phyloP scores from a whole-genome alignment of 2,329 filamentous ascomycete species.

The Stenocarpella maydis region DNA sequence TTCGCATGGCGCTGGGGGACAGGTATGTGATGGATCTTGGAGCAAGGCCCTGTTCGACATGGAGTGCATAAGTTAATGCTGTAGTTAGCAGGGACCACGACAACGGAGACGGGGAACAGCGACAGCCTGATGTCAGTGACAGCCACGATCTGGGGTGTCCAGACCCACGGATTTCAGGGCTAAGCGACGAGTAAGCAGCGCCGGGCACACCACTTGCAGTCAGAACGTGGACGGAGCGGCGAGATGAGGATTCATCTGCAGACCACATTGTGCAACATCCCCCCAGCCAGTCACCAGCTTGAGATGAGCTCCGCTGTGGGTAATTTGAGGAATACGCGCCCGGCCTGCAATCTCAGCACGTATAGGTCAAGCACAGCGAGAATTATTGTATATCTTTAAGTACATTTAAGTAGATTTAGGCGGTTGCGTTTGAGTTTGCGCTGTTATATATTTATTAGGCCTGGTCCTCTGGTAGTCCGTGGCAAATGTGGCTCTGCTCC shows the following conservation, averaged over 20 bases:
- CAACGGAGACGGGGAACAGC: conserved; percentile 65
- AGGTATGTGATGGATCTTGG: background rate
- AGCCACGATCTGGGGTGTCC: conserved; percentile 31
- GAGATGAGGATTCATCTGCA: background rate
- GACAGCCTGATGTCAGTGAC: conserved; percentile 45
- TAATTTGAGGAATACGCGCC: too few relatives aligned
- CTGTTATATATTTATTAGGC: too few relatives aligned
- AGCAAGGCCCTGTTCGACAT: background rate
- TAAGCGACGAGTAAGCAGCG: conserved; percentile 27
- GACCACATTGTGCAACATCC: too few relatives aligned
- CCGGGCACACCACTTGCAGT: conserved; percentile 30
- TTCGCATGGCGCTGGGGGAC: conserved; percentile 57
- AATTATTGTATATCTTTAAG: too few relatives aligned
- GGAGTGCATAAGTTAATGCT: background rate
- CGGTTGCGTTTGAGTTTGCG: too few relatives aligned
- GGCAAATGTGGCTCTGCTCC: too few relatives aligned
- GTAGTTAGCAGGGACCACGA: conserved; percentile 64
- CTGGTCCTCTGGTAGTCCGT: too few relatives aligned
- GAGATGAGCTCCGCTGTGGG: too few relatives aligned
- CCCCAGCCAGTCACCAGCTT: too few relatives aligned
- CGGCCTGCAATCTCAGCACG: too few relatives aligned
- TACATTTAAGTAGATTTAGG: too few relatives aligned
- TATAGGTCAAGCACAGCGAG: too few relatives aligned
- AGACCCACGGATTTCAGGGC: conserved; percentile 35
- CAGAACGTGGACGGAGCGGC: background rate